These are phyloP conservation scores for Cyberlindnera saturnus DNA, from an alignment of 805 yeast genomes.

Conservation along the genomic window DNA sequence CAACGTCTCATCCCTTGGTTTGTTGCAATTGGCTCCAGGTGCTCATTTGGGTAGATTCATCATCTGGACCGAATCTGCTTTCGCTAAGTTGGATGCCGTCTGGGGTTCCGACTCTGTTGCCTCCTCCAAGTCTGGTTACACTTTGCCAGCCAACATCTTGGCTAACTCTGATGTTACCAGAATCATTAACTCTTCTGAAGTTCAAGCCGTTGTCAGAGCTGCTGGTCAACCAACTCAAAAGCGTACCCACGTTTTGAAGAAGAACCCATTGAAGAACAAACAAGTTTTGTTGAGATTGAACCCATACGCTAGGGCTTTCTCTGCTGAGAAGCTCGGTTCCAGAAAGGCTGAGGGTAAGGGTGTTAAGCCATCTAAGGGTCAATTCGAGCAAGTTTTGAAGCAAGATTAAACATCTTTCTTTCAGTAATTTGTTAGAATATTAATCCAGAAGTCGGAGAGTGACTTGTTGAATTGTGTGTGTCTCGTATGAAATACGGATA, in stretches of 20 bases:
- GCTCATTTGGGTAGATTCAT: conserved; percentile 99
- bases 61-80: conserved; percentile 99
- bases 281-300: conserved; percentile 95
- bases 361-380: conserved; percentile 66
- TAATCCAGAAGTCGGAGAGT: too few relatives aligned
- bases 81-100: conserved; percentile 91
- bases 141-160: conserved; percentile 91
- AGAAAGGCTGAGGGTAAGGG: conserved; percentile 61
- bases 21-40: conserved; percentile 99
- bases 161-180: conserved; percentile 95
- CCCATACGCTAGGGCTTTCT: conserved; percentile 98
- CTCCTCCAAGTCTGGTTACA: conserved; percentile 81
- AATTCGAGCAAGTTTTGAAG: conserved; percentile 62
- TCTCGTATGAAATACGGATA: too few relatives aligned
- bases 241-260: conserved; percentile 94
- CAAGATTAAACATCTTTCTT: conserved; percentile 36
- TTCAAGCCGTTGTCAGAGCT: conserved; percentile 95
- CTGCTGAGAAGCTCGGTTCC: conserved; percentile 87
- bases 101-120: conserved; percentile 90
- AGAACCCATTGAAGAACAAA: conserved; percentile 99
- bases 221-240: conserved; percentile 92
- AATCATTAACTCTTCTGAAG: conserved; percentile 97
- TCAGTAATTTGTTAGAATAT: too few relatives aligned
- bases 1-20: conserved; percentile 85
- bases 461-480: too few relatives aligned